phyloP scores from a whole-genome alignment of 768 basidiomycete species.

The Mycena leptocephala region DNA sequence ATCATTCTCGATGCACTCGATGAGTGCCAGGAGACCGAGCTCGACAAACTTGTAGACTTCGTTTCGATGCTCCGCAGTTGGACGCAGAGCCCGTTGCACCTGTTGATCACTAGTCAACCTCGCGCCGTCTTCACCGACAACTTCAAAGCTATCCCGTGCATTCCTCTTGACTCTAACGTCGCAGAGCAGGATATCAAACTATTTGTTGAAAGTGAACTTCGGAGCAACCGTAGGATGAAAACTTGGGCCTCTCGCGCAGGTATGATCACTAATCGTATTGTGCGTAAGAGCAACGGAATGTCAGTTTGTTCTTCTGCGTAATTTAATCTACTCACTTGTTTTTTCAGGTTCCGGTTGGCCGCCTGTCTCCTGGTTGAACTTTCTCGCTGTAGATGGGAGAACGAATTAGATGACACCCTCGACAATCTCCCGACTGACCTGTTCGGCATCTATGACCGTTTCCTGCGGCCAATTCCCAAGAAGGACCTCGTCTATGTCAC shows the following conservation, averaged over 20 bases:
- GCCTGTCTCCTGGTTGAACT: constrained; percentile 10
- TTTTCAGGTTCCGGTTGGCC: background rate
- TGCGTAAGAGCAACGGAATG: constrained; percentile 9
- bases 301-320: background rate
- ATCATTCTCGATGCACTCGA: constrained; percentile 21
- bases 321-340: background rate
- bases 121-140: background rate
- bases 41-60: background rate
- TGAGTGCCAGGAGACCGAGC: background rate
- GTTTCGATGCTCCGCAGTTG: background rate
- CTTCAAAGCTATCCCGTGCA: background rate
- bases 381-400: constrained; percentile 1
- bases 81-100: background rate
- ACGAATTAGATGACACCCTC: constrained; percentile 10
- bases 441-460: constrained; percentile 16
- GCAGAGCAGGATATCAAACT: background rate
- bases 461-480: background rate
- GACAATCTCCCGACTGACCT: constrained; percentile 8
- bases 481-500: background rate
- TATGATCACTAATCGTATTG: background rate
- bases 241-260: constrained; percentile 6
- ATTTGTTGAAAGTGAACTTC: background rate
- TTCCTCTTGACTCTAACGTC: background rate
- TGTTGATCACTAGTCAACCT: constrained; percentile 11
- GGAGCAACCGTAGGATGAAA: background rate